Evolutionary conservation across 768 basidiomycete species (phyloP), one percentile per base, ranked within the genome.

Genomic region (Pulveroboletus sp.): DNA sequence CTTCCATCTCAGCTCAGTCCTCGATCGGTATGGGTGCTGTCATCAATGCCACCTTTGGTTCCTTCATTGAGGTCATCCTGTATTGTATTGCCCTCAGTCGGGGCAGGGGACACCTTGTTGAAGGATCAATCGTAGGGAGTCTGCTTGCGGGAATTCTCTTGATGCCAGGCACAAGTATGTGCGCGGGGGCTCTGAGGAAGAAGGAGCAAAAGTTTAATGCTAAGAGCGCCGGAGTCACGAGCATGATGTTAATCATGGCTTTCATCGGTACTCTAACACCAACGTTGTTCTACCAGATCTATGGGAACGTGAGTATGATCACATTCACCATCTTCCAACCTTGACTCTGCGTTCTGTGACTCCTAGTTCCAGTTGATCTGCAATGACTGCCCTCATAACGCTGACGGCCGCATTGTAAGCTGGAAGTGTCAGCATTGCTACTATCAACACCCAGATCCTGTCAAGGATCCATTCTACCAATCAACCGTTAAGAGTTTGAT

Each of bases 201-300:
- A 99, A 99, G 72, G 96, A 99, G 69, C 92, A 94, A 66, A 90
- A 84, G 58, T 99, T 99, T 76, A 99, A 99, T 62, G 96, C 96
- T n/a, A 97, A 92, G 74, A 93, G 89, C 61, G 96, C 96, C 6
- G 91, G 96, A 33, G 96, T 99, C 14, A 99, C 96, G 0, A 96
- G 93, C 66, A 96, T 96, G 75, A 95, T 99, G 91, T 69, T 99
- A 66, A 98, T 99, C 71, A 98, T 98, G 95, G 96, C 96, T 11
- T 91, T 99, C 66, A 95, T 99, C 54, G 96, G 96, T 11, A 91
- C 90, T 2, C 74, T 99, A 50, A 83, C 93, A 0, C 96, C 96
- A 3, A 98, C 96, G 1, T 66, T 99, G 63, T 99, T 99, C 69
- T 99, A 99, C 71, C 94, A 98, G 68, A 93, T 87, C 9, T 99